These are phyloP conservation scores for Eimeria tenella DNA, from an alignment of 169 alveolate genomes.

Conservation along the genomic window DNA sequence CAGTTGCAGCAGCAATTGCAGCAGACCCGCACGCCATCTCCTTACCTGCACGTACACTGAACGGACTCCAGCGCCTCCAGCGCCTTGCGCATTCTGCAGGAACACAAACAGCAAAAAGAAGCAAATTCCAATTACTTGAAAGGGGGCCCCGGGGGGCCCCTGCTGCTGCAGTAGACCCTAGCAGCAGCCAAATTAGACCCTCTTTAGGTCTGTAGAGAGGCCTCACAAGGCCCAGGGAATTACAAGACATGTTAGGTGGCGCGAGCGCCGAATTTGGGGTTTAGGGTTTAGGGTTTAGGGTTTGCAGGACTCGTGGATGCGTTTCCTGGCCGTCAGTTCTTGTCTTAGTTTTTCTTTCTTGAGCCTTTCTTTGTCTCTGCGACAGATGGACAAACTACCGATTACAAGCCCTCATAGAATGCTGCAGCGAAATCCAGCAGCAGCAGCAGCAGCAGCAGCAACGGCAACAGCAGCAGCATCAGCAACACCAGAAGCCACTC, in stretches of 20 bases:
- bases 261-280: neutral
- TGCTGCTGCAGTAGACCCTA: neutral
- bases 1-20: neutral
- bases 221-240: neutral
- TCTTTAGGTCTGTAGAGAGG: neutral
- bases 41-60: neutral
- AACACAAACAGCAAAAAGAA: neutral
- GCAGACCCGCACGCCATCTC: neutral
- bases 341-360: conserved; percentile 13
- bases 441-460: conserved; percentile 13
- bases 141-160: neutral
- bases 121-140: too few species aligned
- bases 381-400: neutral
- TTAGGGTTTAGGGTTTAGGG: conserved; percentile 20
- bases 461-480: neutral
- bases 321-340: conserved; percentile 28
- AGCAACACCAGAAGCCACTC: neutral
- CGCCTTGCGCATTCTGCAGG: neutral
- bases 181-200: neutral
- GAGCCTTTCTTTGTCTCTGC: conserved; percentile 56
- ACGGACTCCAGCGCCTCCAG: neutral
- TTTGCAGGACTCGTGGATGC: conserved; percentile 29
- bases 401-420: neutral
- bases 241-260: too few species aligned
- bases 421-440: neutral